Evolutionary conservation across 192 early-diverging fungal species (phyloP).

Genomic region (Chytriomyces sp.): DNA sequence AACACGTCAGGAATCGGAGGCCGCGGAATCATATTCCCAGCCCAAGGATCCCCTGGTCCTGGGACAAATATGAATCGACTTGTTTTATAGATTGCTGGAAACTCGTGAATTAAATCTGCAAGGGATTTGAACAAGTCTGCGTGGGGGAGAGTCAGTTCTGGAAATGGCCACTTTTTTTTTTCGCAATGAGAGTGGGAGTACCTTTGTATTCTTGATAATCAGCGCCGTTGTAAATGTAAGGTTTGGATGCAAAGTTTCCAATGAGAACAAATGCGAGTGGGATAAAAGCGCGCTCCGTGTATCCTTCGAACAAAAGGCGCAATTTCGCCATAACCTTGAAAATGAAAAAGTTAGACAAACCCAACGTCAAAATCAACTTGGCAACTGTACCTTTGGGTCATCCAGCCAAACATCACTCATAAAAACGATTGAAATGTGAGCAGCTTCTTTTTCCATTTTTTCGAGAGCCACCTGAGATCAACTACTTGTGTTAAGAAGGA

Average conservation of each 20-base stretch:
- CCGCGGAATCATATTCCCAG: slow-evolving; percentile 71
- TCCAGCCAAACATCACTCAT: slow-evolving; percentile 90
- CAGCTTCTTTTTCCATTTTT: slow-evolving; percentile 46
- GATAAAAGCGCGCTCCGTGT: slow-evolving; percentile 56
- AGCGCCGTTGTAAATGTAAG: slow-evolving; percentile 69
- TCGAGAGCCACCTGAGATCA: slow-evolving; percentile 13
- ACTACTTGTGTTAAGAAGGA: no score
- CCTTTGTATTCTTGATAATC: slow-evolving; percentile 69
- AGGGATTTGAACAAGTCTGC: slow-evolving; percentile 56
- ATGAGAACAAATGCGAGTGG: slow-evolving; percentile 87
- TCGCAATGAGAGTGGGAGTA: not conserved
- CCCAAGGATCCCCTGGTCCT: slow-evolving; percentile 85
- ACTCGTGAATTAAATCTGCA: slow-evolving; percentile 72
- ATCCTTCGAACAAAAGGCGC: slow-evolving; percentile 75
- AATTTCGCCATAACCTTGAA: slow-evolving; percentile 73
- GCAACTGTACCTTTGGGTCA: slow-evolving; percentile 66
- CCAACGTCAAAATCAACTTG: slow-evolving; percentile 7
- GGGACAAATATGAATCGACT: slow-evolving; percentile 91
- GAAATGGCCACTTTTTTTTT: not conserved
- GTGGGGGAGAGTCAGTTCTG: not conserved
- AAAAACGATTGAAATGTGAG: slow-evolving; percentile 74
- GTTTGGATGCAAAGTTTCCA: slow-evolving; percentile 83
- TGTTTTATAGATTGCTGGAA: slow-evolving; percentile 57
- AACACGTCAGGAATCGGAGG: slow-evolving; percentile 76
- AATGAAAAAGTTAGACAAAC: not conserved